Percentiles rank a stretch among this genome's conserved stretches.
phyloP scores from a whole-genome alignment of 176 grass and related monocot genomes.

The Carex cristatella region DNA sequence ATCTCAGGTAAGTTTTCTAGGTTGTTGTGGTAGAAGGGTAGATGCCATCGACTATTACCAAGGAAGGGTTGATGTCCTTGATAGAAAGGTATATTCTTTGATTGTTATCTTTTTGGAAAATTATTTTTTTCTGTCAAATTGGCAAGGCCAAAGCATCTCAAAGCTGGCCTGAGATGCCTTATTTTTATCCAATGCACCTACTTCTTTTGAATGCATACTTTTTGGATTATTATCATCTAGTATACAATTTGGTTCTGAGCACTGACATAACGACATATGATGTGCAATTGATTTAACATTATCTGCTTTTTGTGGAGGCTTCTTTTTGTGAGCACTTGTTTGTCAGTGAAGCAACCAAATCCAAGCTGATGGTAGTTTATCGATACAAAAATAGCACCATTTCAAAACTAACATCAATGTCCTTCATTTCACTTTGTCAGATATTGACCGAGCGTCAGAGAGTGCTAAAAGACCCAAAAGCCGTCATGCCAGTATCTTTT shows the following conservation, averaged over 20 bases:
- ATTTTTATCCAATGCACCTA: background rate
- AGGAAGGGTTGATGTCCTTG: constrained; percentile 29
- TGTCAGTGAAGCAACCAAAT: background rate
- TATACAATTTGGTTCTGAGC: background rate
- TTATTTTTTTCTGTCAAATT: constrained; percentile 13
- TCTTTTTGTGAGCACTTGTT: background rate
- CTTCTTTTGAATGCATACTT: background rate
- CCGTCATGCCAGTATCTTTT: constrained; percentile 93
- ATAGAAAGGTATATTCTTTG: constrained; percentile 30
- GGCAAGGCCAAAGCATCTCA: background rate
- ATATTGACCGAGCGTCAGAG: constrained; percentile 63
- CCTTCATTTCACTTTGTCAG: constrained; percentile 36
- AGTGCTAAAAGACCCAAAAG: constrained; percentile 80
- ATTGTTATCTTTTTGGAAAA: background rate
- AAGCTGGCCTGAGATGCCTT: background rate
- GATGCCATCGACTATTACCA: constrained; percentile 43
- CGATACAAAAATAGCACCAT: background rate
- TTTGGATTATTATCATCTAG: background rate
- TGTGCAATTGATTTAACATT: background rate
- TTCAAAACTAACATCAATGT: background rate
- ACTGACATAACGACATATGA: background rate
- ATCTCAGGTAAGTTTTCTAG: constrained; percentile 10
- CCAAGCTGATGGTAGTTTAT: background rate
- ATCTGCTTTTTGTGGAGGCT: background rate
- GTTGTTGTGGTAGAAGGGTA: constrained; percentile 36